Evolutionary conservation across 1,284 basidiomycete species (phyloP), one percentile per base, ranked within the genome.

Genomic region (Rhodotorula sp.): DNA sequence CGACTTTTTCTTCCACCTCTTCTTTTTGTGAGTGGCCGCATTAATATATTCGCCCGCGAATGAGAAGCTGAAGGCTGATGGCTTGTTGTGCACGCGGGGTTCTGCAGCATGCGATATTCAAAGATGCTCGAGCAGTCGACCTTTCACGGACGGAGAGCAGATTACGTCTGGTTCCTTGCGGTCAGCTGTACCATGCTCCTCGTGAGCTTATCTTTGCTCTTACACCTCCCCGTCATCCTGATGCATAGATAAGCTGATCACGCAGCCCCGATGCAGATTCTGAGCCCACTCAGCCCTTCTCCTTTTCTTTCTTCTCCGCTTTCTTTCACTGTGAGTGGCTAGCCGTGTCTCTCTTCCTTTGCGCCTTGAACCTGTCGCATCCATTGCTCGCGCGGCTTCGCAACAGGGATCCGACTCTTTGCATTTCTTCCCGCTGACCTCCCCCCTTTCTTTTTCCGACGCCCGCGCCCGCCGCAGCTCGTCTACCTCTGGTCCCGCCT

Each of bases 401-500:
- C 47, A 15, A 18, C 4, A 8, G 18, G 18, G 23, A 0, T 18
- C 52, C 21, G 31, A 16, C 43, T 12, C 59, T 45, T 12, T 10
- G 15, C 47, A 19, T 1, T 48, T 47, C n/a, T 15, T 23, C 54
- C n/a, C 75, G 69, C 19, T 77, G 77, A 66, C 50, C 78, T n/a
- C 38, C 15, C 45, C 31, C 23, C n/a, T 60, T 18, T 15, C 69
- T 66, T 4, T 73, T 76, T 8, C 60, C 78, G 28, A 3, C 26
- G 73, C 72, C 4, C 78, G 31, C 43, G 31, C 43, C 19, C 26
- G 16, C 43, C 43, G 2, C 77, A 68, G 3, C 89, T 97, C 5
- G 95, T 97, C 61, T 99, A 99, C 81, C 85, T 99, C 70, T 99
- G 97, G 95, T 93, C 93, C 14, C 85, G 97, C 62, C 85, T 94